phyloP scores from a whole-genome alignment of 2,329 filamentous ascomycete genomes.

The Periconia macrospinosa region DNA sequence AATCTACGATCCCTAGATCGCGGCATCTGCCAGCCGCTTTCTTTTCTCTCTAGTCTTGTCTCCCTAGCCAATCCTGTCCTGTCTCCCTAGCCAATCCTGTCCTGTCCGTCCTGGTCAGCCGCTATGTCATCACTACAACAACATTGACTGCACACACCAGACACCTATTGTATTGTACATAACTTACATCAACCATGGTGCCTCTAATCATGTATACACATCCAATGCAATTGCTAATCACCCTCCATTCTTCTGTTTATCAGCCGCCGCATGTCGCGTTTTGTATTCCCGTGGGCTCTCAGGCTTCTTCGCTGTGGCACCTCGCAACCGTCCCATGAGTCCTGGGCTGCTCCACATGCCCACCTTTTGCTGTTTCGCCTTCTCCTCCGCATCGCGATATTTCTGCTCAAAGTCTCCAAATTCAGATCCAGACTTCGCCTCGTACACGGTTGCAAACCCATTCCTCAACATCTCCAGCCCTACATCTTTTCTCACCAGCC shows the following conservation, averaged over 20 bases:
- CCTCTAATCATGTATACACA: too few species aligned
- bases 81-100: too few species aligned
- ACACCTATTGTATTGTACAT: too few species aligned
- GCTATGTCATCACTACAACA: too few species aligned
- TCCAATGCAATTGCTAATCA: conserved; percentile 2
- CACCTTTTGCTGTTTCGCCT: conserved; percentile 44
- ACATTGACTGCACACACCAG: neutral
- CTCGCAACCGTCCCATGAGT: conserved; percentile 45
- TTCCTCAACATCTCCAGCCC: conserved; percentile 85
- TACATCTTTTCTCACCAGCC: conserved; percentile 74
- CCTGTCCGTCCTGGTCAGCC: too few species aligned
- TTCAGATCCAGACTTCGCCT: conserved; percentile 86
- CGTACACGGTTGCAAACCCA: conserved; percentile 88
- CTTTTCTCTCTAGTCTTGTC: too few species aligned
- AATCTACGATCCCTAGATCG: neutral
- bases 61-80: too few species aligned
- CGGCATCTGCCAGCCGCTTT: neutral
- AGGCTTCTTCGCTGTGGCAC: conserved; percentile 56
- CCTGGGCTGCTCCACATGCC: conserved; percentile 68
- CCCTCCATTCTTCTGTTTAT: conserved; percentile 41
- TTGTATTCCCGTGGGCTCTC: conserved; percentile 93
- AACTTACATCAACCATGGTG: too few species aligned
- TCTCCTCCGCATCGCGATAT: conserved; percentile 68
- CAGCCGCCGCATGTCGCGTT: conserved; percentile 54
- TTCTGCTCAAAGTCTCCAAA: conserved; percentile 70